Conservation (phyloP, 2,329 filamentous ascomycete species). For the Claviceps quebecensis region DNA sequence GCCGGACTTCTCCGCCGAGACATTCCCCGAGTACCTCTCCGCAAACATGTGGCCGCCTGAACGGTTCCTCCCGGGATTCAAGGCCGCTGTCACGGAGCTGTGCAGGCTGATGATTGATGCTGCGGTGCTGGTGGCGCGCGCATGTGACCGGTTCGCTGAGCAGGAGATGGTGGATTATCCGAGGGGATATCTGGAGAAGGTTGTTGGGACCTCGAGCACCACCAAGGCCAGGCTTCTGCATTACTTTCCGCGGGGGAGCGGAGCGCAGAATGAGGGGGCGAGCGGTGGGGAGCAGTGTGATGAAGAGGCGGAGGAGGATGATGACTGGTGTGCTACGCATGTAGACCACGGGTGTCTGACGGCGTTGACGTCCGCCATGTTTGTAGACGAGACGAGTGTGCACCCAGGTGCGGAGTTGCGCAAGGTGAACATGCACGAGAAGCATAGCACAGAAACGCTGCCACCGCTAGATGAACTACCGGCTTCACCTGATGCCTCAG, state of each 20-base stretch:
- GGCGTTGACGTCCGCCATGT: conserved; percentile 90
- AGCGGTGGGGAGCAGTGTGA: neutral
- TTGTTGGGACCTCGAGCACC: conserved; percentile 72
- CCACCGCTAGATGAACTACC: conserved; percentile 55
- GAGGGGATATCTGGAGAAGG: conserved; percentile 66
- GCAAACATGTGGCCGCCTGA: conserved; percentile 78
- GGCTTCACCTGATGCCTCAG: conserved; percentile 64
- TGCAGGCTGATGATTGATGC: conserved; percentile 80
- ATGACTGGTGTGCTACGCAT: conserved; percentile 91
- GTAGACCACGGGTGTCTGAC: conserved; percentile 90
- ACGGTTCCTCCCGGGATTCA: conserved; percentile 60
- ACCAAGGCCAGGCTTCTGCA: conserved; percentile 87
- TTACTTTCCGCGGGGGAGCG: conserved; percentile 59
- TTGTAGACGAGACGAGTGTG: conserved; percentile 58
- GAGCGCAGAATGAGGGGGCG: neutral
- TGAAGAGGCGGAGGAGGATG: conserved; percentile 35
- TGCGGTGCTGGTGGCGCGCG: conserved; percentile 75
- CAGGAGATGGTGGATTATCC: conserved; percentile 66
- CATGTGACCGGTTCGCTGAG: conserved; percentile 75
- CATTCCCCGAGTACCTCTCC: conserved; percentile 78
- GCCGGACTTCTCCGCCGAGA: conserved; percentile 38
- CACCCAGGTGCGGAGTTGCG: conserved; percentile 2
- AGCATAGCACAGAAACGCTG: conserved; percentile 12
- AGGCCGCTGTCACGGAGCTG: conserved; percentile 55
- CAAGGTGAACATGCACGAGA: neutral